phyloP scores from a whole-genome alignment of 371 early-diverging fungal species.

The Catenaria anguillulae region DNA sequence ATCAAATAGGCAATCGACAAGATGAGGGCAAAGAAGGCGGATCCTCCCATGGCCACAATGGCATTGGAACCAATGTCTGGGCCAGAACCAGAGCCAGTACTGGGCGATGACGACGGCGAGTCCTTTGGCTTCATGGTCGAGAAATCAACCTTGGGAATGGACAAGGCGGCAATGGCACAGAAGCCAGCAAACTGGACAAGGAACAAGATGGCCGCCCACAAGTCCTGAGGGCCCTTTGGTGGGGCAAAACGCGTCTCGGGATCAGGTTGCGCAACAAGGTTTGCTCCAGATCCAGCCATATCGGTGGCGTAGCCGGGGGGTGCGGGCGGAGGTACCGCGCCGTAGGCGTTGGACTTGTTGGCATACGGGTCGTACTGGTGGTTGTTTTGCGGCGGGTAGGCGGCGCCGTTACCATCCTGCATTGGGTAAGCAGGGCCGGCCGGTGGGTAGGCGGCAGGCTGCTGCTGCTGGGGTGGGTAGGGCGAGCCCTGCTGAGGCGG shows the following conservation, averaged over 20 bases:
- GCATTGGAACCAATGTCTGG: neutral
- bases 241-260: neutral
- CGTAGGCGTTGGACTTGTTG: neutral
- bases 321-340: neutral
- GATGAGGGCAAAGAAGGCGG: neutral
- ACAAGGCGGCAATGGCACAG: constrained; percentile 19
- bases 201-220: constrained; percentile 38
- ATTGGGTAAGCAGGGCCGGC: too few relatives aligned
- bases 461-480: neutral
- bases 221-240: constrained; percentile 15
- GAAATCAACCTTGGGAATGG: constrained; percentile 13
- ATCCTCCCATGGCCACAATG: neutral
- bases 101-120: neutral
- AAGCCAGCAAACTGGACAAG: constrained; percentile 26
- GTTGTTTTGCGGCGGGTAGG: neutral
- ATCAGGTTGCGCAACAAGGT: neutral
- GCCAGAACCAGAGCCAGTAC: neutral
- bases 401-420: neutral
- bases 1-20: neutral
- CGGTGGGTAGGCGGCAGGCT: neutral
- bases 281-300: neutral
- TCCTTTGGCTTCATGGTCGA: neutral
- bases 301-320: neutral
- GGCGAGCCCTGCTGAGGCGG: neutral
- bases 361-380: neutral